Conservation (phyloP, 352 stramenopile genomes). For the Pythium aphanidermatum region DNA sequence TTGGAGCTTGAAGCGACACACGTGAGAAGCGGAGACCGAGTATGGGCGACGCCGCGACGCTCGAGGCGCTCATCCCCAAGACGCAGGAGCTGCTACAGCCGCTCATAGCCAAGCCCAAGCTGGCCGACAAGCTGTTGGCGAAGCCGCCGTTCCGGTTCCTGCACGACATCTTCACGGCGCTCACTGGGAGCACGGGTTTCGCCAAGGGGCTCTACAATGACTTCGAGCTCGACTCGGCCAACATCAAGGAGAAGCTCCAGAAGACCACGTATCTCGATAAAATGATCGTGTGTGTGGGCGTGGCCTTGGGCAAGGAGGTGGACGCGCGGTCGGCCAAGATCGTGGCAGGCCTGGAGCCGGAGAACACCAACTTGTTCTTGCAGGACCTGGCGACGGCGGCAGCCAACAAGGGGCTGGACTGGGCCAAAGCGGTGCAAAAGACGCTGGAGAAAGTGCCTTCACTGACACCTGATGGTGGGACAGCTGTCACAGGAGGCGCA, state of each 20-base stretch:
- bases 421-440: conserved; percentile 51
- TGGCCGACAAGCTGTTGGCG: conserved; percentile 92
- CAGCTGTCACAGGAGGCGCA: conserved; percentile 11
- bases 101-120: conserved; percentile 92
- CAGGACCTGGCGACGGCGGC: conserved; percentile 56
- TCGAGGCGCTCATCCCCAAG: conserved; percentile 65
- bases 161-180: conserved; percentile 90
- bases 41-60: conserved; percentile 41
- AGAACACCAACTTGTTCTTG: conserved; percentile 83
- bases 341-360: conserved; percentile 72
- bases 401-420: conserved; percentile 58
- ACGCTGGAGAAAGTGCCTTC: conserved; percentile 62
- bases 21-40: neutral
- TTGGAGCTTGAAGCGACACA: neutral
- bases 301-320: conserved; percentile 53
- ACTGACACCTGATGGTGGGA: conserved; percentile 40
- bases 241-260: conserved; percentile 84
- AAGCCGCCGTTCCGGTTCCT: conserved; percentile 97
- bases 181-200: conserved; percentile 86
- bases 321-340: conserved; percentile 83
- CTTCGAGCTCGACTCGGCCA: conserved; percentile 68
- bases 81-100: conserved; percentile 83
- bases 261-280: conserved; percentile 85
- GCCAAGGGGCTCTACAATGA: conserved; percentile 75
- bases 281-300: conserved; percentile 75